A percentile compares a stretch with the other conserved stretches of the same genome.
Evolutionary conservation across 768 basidiomycete species (phyloP).

Genomic region (Coprinopsis cinerea): DNA sequence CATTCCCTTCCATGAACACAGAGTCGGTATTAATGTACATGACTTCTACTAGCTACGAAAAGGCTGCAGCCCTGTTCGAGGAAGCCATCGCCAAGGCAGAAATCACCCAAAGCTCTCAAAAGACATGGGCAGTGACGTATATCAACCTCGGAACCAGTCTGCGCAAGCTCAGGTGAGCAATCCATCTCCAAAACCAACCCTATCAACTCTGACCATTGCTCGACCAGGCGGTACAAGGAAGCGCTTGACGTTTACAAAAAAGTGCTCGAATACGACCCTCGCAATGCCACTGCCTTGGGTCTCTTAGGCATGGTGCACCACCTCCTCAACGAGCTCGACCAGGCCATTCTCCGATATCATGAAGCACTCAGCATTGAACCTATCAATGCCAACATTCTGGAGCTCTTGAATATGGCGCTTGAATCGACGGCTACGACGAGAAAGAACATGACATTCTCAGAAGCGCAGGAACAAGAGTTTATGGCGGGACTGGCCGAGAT

Average conservation of each 20-base stretch:
- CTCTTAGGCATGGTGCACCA: slow-evolving; percentile 90
- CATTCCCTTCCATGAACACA: too few species aligned
- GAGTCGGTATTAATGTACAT: too few species aligned
- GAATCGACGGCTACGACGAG: slow-evolving; percentile 37
- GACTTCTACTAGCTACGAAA: slow-evolving; percentile 51
- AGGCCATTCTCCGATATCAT: slow-evolving; percentile 87
- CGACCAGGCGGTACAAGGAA: slow-evolving; percentile 33
- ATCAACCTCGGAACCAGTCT: slow-evolving; percentile 89
- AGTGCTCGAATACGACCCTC: slow-evolving; percentile 84
- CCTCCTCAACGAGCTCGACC: slow-evolving; percentile 62
- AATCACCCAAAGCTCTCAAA: slow-evolving; percentile 78
- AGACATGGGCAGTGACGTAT: slow-evolving; percentile 85
- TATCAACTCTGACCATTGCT: not conserved
- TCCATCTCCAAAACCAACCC: not conserved
- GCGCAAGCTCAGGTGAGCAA: slow-evolving; percentile 63
- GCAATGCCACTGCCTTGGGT: slow-evolving; percentile 73
- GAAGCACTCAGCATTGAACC: slow-evolving; percentile 85
- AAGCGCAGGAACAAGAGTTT: not conserved
- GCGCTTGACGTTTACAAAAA: slow-evolving; percentile 71
- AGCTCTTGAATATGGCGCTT: slow-evolving; percentile 75
- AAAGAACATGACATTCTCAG: too few species aligned
- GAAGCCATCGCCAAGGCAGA: slow-evolving; percentile 76
- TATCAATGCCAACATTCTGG: slow-evolving; percentile 74
- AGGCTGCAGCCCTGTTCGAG: slow-evolving; percentile 66
- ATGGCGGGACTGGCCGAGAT: not conserved